These are phyloP conservation scores for Microsporum canis DNA, from an alignment of 2,329 filamentous ascomycete genomes.

Conservation along the genomic window DNA sequence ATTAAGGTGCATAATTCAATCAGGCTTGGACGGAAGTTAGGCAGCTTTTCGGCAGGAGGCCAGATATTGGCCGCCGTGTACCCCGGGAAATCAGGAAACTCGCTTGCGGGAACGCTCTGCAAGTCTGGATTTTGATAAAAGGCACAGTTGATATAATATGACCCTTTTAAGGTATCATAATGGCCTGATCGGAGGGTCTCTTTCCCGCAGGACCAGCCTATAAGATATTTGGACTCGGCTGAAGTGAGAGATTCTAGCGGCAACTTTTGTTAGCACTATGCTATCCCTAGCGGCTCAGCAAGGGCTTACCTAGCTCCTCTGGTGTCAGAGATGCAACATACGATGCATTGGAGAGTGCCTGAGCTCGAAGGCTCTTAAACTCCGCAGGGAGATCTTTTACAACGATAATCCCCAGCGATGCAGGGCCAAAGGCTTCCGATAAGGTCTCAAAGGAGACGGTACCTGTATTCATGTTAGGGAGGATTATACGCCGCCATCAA, in stretches of 20 bases:
- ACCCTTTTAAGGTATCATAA: constrained; percentile 53
- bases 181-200: constrained; percentile 51
- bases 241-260: constrained; percentile 31
- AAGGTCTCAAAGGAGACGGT: constrained; percentile 35
- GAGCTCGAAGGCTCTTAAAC: constrained; percentile 60
- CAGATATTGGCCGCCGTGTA: constrained; percentile 87
- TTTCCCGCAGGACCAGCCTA: constrained; percentile 55
- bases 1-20: constrained; percentile 70
- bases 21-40: constrained; percentile 62
- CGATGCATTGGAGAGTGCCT: constrained; percentile 73
- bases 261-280: constrained; percentile 33
- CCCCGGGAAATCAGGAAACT: constrained; percentile 56
- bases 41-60: constrained; percentile 58
- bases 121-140: constrained; percentile 37
- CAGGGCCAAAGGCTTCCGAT: constrained; percentile 69
- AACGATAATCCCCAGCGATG: constrained; percentile 84
- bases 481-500: constrained; percentile 1
- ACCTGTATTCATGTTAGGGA: constrained; percentile 14
- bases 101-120: constrained; percentile 27
- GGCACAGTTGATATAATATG: constrained; percentile 53
- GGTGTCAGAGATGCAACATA: constrained; percentile 73
- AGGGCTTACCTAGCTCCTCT: constrained; percentile 53
- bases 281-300: constrained; percentile 32
- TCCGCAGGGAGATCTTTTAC: constrained; percentile 69
- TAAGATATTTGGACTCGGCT: constrained; percentile 45